Conservation (phyloP, 148 eudicot species). For the Chenopodium album region DNA sequence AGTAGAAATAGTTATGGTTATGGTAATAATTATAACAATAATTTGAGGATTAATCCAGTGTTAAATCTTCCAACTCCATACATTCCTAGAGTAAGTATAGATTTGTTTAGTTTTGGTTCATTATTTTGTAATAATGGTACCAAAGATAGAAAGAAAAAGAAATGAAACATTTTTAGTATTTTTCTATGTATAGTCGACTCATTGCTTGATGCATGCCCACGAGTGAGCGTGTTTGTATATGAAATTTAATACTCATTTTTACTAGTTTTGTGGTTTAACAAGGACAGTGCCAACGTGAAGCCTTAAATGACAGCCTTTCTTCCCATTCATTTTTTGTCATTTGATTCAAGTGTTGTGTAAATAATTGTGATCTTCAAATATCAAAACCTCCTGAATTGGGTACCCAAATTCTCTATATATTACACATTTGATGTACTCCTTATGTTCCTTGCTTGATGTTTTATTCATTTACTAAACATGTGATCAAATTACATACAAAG, state of each 20-base stretch:
- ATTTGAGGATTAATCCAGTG: conserved; percentile 46
- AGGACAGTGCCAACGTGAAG: conserved; percentile 5
- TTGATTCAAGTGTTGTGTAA: background rate
- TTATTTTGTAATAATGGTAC: conserved; percentile 58
- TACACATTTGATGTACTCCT: too few relatives aligned
- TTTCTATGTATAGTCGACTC: conserved; percentile 10
- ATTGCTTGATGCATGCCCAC: conserved; percentile 9
- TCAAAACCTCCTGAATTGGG: too few relatives aligned
- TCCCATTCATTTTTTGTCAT: background rate
- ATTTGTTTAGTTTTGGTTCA: conserved; percentile 69
- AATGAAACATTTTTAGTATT: conserved; percentile 3
- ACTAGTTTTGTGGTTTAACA: background rate
- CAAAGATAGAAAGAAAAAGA: conserved; percentile 58
- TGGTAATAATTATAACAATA: conserved; percentile 22
- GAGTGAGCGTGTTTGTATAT: conserved; percentile 5
- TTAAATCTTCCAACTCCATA: conserved; percentile 56
- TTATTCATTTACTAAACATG: too few relatives aligned
- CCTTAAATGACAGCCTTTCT: conserved; percentile 12
- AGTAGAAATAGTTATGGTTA: conserved; percentile 32
- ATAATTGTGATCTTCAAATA: background rate
- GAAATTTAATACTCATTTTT: background rate
- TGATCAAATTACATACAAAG: too few relatives aligned
- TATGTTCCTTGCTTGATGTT: too few relatives aligned
- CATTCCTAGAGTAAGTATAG: conserved; percentile 55
- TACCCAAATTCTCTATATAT: too few relatives aligned